Evolutionary conservation across 495 filamentous ascomycete species (phyloP).

Genomic region (Hypoxylon trugodes): DNA sequence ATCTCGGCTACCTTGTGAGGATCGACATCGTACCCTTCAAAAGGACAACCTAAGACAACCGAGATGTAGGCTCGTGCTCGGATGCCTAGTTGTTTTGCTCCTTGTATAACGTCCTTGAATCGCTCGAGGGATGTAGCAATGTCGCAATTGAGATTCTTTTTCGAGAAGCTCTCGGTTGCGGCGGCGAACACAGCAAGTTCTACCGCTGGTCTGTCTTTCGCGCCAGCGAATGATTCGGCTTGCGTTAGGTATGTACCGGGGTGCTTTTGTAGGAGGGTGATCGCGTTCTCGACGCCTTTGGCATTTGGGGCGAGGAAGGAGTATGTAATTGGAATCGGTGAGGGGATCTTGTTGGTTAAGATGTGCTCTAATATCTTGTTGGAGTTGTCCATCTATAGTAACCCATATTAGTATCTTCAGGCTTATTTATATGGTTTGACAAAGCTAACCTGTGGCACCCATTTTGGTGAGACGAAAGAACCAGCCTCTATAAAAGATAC

Average conservation of each 20-base stretch:
- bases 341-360: slow-evolving; percentile 70
- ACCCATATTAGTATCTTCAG: slow-evolving; percentile 8
- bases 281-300: slow-evolving; percentile 72
- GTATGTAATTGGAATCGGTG: slow-evolving; percentile 77
- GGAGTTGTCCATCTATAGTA: slow-evolving; percentile 86
- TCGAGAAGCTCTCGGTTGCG: slow-evolving; percentile 90
- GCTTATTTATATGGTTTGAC: not conserved
- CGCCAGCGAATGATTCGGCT: slow-evolving; percentile 39
- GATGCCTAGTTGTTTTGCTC: slow-evolving; percentile 74
- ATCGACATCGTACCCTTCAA: slow-evolving; percentile 84
- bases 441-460: slow-evolving; percentile 86
- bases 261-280: slow-evolving; percentile 51
- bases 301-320: slow-evolving; percentile 93
- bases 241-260: slow-evolving; percentile 51
- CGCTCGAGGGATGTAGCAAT: slow-evolving; percentile 81
- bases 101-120: slow-evolving; percentile 76
- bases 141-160: slow-evolving; percentile 89
- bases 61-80: slow-evolving; percentile 93
- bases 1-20: slow-evolving; percentile 85
- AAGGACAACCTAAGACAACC: slow-evolving; percentile 93
- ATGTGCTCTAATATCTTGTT: slow-evolving; percentile 80
- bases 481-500: slow-evolving; percentile 91
- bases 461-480: slow-evolving; percentile 95
- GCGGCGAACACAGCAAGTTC: slow-evolving; percentile 94
- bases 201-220: slow-evolving; percentile 55